These are phyloP conservation scores for Capronia epimyces DNA, from an alignment of 2,329 filamentous ascomycete species.

Conservation along the genomic window DNA sequence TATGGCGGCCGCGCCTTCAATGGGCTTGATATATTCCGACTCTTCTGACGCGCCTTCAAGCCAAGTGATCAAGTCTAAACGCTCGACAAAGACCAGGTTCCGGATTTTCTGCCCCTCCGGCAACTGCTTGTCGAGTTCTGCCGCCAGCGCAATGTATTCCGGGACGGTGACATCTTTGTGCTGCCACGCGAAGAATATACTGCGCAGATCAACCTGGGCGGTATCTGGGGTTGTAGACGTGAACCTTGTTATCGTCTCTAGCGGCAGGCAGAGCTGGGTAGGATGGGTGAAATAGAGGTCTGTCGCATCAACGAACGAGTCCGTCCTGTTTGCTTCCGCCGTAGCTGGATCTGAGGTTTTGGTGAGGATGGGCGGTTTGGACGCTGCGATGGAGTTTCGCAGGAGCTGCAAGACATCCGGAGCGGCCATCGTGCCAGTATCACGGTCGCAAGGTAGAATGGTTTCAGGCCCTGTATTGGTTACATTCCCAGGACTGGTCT, in stretches of 20 bases:
- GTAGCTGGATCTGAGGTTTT: conserved; percentile 59
- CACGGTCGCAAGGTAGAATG: background rate
- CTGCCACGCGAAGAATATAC: conserved; percentile 92
- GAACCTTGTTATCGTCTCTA: conserved; percentile 77
- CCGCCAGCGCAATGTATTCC: conserved; percentile 82
- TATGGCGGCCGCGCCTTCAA: conserved; percentile 56
- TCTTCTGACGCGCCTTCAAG: conserved; percentile 83
- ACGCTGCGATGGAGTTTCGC: conserved; percentile 71
- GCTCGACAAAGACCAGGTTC: conserved; percentile 86
- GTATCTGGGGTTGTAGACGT: conserved; percentile 57
- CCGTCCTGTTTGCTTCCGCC: conserved; percentile 54
- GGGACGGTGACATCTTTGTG: conserved; percentile 86
- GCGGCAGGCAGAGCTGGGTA: conserved; percentile 57
- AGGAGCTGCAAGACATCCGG: conserved; percentile 76
- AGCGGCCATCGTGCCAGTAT: conserved; percentile 48
- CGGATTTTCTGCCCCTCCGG: conserved; percentile 61
- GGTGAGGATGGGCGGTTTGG: conserved; percentile 65
- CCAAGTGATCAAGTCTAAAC: conserved; percentile 87
- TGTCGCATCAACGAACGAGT: conserved; percentile 67
- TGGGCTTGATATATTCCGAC: conserved; percentile 84
- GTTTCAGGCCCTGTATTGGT: background rate
- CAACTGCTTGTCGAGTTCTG: conserved; percentile 73
- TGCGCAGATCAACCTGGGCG: conserved; percentile 75
- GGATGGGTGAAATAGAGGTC: conserved; percentile 65
- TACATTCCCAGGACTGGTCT: background rate